These are phyloP conservation scores for Polytrichum formosum DNA, from an alignment of 225 moss, liverwort and hornwort genomes.

Conservation along the genomic window DNA sequence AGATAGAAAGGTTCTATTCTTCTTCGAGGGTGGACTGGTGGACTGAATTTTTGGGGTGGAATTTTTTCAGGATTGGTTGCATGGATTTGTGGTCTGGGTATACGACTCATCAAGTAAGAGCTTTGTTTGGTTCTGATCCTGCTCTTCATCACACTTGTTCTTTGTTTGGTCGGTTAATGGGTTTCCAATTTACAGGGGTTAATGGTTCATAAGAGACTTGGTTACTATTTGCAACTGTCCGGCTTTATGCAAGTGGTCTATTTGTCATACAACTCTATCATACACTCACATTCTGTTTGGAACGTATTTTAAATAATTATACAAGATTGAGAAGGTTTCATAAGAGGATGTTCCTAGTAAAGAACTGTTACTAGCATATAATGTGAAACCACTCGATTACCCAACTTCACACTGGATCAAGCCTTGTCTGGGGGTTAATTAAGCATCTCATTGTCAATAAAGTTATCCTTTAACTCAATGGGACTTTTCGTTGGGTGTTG, in stretches of 20 bases:
- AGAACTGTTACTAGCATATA: background rate
- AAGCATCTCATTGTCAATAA: background rate
- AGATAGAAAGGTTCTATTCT: too few species aligned
- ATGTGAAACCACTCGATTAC: background rate
- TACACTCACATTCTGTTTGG: too few species aligned
- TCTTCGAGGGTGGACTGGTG: too few species aligned
- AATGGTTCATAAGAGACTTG: too few species aligned
- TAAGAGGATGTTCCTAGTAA: background rate
- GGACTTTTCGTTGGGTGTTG: too few species aligned
- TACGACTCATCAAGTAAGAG: conserved; percentile 61
- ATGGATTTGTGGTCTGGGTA: conserved; percentile 40
- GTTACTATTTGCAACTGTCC: too few species aligned
- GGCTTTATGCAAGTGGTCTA: background rate
- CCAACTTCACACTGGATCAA: background rate
- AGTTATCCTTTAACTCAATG: too few species aligned
- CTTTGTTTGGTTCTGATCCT: background rate
- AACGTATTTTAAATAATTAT: too few species aligned
- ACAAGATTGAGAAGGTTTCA: background rate
- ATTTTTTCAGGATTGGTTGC: conserved; percentile 66
- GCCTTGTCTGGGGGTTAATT: background rate
- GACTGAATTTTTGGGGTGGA: background rate
- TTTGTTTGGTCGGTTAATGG: too few species aligned
- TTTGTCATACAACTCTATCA: background rate
- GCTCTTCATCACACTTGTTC: background rate
- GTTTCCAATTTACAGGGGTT: too few species aligned